Percentiles rank a stretch among this genome's conserved stretches.
Evolutionary conservation across 1,139 yeast genomes (phyloP).

Genomic region (Saccharomycopsis hybrid): DNA sequence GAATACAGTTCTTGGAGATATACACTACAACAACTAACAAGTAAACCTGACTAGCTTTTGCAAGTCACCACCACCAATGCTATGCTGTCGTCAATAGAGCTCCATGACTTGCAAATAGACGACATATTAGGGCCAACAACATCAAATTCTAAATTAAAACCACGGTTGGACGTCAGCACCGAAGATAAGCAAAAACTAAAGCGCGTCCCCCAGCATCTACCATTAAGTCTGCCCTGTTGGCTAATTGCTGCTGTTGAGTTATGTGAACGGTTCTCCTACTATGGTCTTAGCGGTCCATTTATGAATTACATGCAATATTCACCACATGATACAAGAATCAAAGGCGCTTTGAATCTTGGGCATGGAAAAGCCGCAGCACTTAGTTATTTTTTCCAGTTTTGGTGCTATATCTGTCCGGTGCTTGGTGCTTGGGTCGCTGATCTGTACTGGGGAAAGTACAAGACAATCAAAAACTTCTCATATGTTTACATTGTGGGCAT

Average conservation of each 20-base stretch:
- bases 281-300: slow-evolving; percentile 45
- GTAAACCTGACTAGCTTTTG: no score
- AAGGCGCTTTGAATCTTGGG: slow-evolving; percentile 36
- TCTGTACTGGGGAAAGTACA: slow-evolving; percentile 43
- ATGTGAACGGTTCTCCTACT: slow-evolving; percentile 45
- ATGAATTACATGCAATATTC: slow-evolving; percentile 46
- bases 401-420: slow-evolving; percentile 47
- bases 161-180: no score
- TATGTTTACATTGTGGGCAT: slow-evolving; percentile 38
- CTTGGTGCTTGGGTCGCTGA: slow-evolving; percentile 46
- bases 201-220: slow-evolving; percentile 29
- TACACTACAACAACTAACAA: no score
- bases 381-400: slow-evolving; percentile 45
- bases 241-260: slow-evolving; percentile 44
- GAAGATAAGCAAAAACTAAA: no score
- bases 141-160: no score
- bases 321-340: slow-evolving; percentile 36
- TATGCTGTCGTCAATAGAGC: no score
- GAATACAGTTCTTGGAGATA: no score
- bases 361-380: slow-evolving; percentile 37
- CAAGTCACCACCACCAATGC: no score
- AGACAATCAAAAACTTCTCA: slow-evolving; percentile 37
- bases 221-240: slow-evolving; percentile 45
- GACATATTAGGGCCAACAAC: no score
- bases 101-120: no score